A percentile compares a stretch with the other conserved stretches of the same genome.
Conservation (phyloP, 202 grass and related monocot species). For the Zizania palustris region DNA sequence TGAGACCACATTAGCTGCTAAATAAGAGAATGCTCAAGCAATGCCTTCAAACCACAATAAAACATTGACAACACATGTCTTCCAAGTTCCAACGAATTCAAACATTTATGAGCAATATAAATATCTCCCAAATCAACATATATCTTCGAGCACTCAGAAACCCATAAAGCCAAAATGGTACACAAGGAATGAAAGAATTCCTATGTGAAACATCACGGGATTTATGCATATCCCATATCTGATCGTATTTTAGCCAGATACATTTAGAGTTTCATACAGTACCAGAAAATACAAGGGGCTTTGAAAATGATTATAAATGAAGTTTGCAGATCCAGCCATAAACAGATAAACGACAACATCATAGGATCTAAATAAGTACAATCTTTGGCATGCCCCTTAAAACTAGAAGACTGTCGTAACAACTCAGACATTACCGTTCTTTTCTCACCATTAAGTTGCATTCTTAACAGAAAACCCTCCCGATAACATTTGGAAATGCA, state of each 20-base stretch:
- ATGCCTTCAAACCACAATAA: background rate
- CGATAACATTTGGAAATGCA: constrained; percentile 12
- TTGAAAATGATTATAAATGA: background rate
- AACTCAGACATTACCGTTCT: constrained; percentile 18
- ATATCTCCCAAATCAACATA: background rate
- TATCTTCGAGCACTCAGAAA: background rate
- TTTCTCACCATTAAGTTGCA: constrained; percentile 26
- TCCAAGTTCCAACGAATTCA: background rate
- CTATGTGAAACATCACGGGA: background rate
- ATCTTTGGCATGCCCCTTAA: background rate
- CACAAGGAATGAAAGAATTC: background rate
- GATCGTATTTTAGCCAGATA: constrained; percentile 17
- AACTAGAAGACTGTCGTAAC: background rate
- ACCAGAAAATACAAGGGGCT: background rate
- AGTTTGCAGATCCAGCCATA: constrained; percentile 20
- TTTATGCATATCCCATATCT: background rate
- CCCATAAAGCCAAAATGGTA: background rate
- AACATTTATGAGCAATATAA: background rate
- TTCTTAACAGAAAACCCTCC: constrained; percentile 6
- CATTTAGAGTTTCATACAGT: constrained; percentile 6
- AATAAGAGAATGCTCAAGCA: background rate
- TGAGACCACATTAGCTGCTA: background rate
- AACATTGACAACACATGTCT: background rate
- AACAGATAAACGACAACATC: constrained; percentile 28
- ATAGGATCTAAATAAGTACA: constrained; percentile 35